Evolutionary conservation across 257 asterid species (phyloP).

Genomic region (Solanum neorickii): DNA sequence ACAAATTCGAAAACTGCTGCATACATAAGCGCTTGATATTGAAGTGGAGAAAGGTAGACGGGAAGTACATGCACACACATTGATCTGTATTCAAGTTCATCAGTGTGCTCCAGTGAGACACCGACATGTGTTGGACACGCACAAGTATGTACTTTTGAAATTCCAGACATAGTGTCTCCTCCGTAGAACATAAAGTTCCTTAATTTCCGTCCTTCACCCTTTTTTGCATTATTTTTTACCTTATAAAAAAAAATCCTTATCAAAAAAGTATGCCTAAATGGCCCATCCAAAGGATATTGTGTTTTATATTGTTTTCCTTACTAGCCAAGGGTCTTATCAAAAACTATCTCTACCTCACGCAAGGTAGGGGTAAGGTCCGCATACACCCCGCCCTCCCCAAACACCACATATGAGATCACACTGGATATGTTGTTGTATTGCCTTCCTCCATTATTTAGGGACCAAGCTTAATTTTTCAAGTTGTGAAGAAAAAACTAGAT

Average conservation of each 20-base stretch:
- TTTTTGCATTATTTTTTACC: not conserved
- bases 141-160: not conserved
- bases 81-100: not conserved
- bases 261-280: not conserved
- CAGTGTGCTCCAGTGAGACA: not conserved
- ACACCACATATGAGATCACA: not conserved
- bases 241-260: too few species aligned
- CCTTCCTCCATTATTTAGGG: not conserved
- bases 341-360: not conserved
- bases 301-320: not conserved
- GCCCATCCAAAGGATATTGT: not conserved
- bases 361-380: not conserved
- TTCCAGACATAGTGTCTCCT: not conserved
- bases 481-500: not conserved
- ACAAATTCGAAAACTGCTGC: not conserved
- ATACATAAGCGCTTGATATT: not conserved
- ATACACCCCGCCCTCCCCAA: not conserved
- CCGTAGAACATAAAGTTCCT: not conserved
- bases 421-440: not conserved
- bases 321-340: not conserved
- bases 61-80: not conserved
- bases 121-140: not conserved
- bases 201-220: not conserved
- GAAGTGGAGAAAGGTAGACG: not conserved
- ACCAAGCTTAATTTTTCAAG: not conserved